Conservation (phyloP, 192 early-diverging fungal genomes). For the Phlyctochytrium planicorne region DNA sequence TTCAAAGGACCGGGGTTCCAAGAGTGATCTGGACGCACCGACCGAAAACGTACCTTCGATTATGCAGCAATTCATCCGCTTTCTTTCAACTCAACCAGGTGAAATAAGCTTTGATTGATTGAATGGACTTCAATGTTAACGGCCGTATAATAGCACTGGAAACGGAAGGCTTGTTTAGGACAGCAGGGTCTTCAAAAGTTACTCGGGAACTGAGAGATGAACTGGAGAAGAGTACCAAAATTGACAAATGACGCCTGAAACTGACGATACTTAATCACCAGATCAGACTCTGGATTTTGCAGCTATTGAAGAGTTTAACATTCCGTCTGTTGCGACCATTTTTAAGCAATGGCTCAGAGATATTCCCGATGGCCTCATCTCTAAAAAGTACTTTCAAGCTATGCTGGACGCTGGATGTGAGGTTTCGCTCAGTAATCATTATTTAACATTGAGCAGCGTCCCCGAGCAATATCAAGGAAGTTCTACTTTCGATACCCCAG, state of each 20-base stretch:
- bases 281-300: slow-evolving; percentile 29
- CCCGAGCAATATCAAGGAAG: slow-evolving; percentile 12
- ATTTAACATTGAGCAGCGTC: slow-evolving; percentile 27
- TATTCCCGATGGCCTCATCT: slow-evolving; percentile 39
- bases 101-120: slow-evolving; percentile 30
- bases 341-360: slow-evolving; percentile 51
- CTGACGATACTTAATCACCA: slow-evolving; percentile 3
- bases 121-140: background rate
- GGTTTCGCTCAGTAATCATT: background rate
- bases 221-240: slow-evolving; percentile 33
- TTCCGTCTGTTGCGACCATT: slow-evolving; percentile 36
- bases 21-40: background rate
- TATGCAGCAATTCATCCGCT: slow-evolving; percentile 34
- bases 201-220: slow-evolving; percentile 35
- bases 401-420: slow-evolving; percentile 29
- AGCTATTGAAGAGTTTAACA: slow-evolving; percentile 19
- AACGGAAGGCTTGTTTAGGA: slow-evolving; percentile 44
- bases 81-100: no score
- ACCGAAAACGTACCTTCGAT: slow-evolving; percentile 28
- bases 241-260: no score
- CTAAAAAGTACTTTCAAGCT: slow-evolving; percentile 25
- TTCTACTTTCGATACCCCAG: slow-evolving; percentile 21
- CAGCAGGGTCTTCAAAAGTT: slow-evolving; percentile 32
- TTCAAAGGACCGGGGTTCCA: no score
- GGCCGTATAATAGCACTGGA: slow-evolving; percentile 25